These are phyloP conservation scores for Trametes pubescens DNA, from an alignment of 1,284 basidiomycete genomes.

Conservation along the genomic window DNA sequence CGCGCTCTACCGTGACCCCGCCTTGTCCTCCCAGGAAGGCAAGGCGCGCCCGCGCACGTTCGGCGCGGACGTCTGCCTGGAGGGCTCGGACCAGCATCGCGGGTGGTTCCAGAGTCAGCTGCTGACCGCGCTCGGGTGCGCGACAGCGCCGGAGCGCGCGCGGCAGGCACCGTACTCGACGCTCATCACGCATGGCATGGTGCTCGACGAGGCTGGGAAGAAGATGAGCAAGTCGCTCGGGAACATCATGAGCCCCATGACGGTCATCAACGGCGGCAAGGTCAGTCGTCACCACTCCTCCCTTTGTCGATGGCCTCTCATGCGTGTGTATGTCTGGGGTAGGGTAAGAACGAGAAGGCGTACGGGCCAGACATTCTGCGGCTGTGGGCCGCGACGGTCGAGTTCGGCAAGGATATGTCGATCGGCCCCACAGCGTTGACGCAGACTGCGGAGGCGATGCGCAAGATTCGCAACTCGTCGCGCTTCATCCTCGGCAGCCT, in stretches of 20 bases:
- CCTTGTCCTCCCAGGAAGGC: constrained; percentile 13
- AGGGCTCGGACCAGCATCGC: constrained; percentile 97
- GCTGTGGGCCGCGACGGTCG: constrained; percentile 92
- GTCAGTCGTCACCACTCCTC: constrained; percentile 52
- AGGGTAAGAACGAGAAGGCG: constrained; percentile 27
- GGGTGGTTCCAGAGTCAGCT: constrained; percentile 99
- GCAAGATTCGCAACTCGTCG: constrained; percentile 89
- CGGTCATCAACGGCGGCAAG: constrained; percentile 81
- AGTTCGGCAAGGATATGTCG: constrained; percentile 90
- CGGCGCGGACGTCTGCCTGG: constrained; percentile 89
- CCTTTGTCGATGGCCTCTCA: too few species aligned
- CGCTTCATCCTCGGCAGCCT: constrained; percentile 93
- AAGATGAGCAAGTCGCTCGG: constrained; percentile 99
- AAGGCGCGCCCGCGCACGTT: constrained; percentile 34
- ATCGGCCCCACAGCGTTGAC: constrained; percentile 84
- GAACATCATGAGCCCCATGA: constrained; percentile 90
- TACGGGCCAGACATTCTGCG: constrained; percentile 91
- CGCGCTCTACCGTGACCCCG: constrained; percentile 39
- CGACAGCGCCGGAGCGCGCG: constrained; percentile 41
- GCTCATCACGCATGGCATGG: constrained; percentile 97
- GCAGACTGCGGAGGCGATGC: constrained; percentile 80
- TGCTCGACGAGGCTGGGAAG: constrained; percentile 88
- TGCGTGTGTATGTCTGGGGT: too few species aligned
- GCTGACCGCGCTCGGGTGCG: constrained; percentile 79
- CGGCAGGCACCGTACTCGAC: constrained; percentile 76